Evolutionary conservation across 176 grass and related monocot genomes (phyloP), one percentile per base, ranked within the genome.

Genomic region (Secale cereale): DNA sequence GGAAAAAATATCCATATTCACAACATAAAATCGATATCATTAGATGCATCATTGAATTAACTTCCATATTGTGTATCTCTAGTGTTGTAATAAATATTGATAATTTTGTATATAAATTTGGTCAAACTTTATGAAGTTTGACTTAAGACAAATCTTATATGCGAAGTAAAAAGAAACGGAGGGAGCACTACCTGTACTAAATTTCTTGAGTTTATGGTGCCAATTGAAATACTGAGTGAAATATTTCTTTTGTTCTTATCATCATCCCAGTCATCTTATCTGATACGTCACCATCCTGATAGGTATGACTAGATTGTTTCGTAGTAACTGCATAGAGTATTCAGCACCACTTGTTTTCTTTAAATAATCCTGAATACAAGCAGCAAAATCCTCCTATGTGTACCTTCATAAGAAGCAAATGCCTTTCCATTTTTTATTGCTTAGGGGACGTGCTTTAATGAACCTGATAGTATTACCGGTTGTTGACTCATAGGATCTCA

Each of bases 231-330:
- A 74, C 5, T 52, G 48, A 54, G 67, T 0, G 8, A 63, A 84
- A 26, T 8, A 70, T 33, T 71, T 86, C 7, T 26, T 41, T 68
- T 59, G 70, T 71, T 73, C 54, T 82, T 79, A 79, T 79, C 65
- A 2, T 59, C 59, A 79, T 82, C 22, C 0, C 23, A 43, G 57
- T 67, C 59, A 74, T 73, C 79, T 66, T 90, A 81, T 91, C 81
- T 85, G 39, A 33, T 10, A 71, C 60, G 65, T 90, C 88, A 82
- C 72, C 65, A 73, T 87, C 81, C 62, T 70, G 77, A 84, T 71
- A 87, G 61, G 39, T 77, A 80, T 80, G 36, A 15, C 71, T 84
- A 62, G 29, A 79, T 70, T 87, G 61, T 63, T 31, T 70, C 27
- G 1, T 90, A 59, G 79, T 37, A 45, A 83, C 35, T 30, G 66